These are phyloP conservation scores for Pistacia atlantica DNA, from an alignment of 345 rosid genomes.

Conservation along the genomic window DNA sequence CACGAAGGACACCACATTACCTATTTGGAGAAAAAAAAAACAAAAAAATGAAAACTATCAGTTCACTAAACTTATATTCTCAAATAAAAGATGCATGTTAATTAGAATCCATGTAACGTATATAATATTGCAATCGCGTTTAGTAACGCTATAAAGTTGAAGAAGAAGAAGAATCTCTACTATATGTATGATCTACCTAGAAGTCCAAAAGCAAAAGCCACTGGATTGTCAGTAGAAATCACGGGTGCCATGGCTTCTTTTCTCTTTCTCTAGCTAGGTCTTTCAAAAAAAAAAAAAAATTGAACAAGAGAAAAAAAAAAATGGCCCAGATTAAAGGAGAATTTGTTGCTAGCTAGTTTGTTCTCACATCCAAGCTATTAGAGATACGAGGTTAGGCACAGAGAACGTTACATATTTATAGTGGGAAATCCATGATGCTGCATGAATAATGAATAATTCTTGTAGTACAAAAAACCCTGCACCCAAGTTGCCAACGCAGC, in stretches of 20 bases:
- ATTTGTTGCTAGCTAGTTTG: neutral
- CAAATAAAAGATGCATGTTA: neutral
- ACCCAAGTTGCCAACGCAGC: slow-evolving; percentile 7
- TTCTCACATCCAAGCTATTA: slow-evolving; percentile 2
- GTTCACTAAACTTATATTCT: neutral
- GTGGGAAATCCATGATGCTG: neutral
- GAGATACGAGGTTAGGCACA: neutral
- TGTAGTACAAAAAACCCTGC: neutral
- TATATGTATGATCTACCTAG: slow-evolving; percentile 6
- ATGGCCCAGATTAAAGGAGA: neutral
- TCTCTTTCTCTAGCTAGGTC: neutral
- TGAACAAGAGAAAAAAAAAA: neutral
- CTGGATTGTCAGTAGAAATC: slow-evolving; percentile 24
- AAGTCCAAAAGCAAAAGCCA: slow-evolving; percentile 33
- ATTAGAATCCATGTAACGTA: neutral
- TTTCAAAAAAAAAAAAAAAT: neutral
- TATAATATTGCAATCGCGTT: neutral
- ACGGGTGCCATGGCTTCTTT: slow-evolving; percentile 18
- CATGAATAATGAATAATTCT: neutral
- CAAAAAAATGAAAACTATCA: neutral
- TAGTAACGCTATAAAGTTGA: neutral
- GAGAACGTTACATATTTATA: neutral
- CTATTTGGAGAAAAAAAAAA: neutral
- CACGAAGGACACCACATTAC: slow-evolving; percentile 34
- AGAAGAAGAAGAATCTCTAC: neutral